Evolutionary conservation across 768 basidiomycete genomes (phyloP).

Genomic region (Suillus subluteus): DNA sequence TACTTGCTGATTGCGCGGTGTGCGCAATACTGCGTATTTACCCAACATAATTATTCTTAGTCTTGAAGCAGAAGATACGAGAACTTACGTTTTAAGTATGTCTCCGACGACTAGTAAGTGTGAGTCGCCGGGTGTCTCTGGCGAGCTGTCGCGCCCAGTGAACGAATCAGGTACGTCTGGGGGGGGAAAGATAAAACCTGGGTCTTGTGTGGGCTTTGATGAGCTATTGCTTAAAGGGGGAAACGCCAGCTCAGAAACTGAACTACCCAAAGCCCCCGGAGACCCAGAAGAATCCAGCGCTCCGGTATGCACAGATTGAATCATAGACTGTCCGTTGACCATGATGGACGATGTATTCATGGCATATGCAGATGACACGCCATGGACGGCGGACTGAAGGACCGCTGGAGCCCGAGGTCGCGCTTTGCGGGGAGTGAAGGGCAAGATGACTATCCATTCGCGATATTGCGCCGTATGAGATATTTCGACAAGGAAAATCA

Average conservation of each 20-base stretch:
- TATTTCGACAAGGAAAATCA: conserved; percentile 41
- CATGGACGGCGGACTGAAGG: conserved; percentile 44
- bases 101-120: conserved; percentile 54
- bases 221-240: conserved; percentile 21
- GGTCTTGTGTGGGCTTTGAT: conserved; percentile 20
- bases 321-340: conserved; percentile 3
- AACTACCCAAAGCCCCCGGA: conserved; percentile 22
- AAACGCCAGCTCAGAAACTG: conserved; percentile 30
- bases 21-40: conserved; percentile 54
- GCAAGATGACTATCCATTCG: conserved; percentile 39
- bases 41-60: conserved; percentile 12
- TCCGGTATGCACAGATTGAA: conserved; percentile 15
- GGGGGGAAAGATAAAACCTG: conserved; percentile 29
- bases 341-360: conserved; percentile 16
- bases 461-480: conserved; percentile 41
- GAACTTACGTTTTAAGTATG: conserved; percentile 57
- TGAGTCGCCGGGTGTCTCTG: conserved; percentile 43
- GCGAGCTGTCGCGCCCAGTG: conserved; percentile 21
- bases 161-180: conserved; percentile 27
- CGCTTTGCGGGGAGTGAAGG: conserved; percentile 26
- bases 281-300: conserved; percentile 19
- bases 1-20: conserved; percentile 60
- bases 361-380: conserved; percentile 37
- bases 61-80: not conserved
- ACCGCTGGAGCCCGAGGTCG: conserved; percentile 29